Conservation (phyloP, 1,284 basidiomycete genomes). For the Boletellus deceptivus region DNA sequence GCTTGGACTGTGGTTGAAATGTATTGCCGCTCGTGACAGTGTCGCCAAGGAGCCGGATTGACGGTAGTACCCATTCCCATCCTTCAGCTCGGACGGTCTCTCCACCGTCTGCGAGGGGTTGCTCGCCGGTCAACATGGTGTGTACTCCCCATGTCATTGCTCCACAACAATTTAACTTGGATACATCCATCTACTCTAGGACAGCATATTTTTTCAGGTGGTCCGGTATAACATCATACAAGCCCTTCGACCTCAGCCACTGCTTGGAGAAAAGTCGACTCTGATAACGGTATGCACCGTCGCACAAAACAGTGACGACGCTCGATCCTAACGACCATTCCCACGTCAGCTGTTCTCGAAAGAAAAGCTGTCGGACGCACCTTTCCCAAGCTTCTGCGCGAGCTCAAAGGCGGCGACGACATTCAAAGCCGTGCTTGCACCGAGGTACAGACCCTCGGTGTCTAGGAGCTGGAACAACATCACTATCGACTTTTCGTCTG, state of each 20-base stretch:
- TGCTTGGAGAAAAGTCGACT: slow-evolving; percentile 92
- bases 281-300: slow-evolving; percentile 97
- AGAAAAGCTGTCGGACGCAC: slow-evolving; percentile 38
- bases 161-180: too few species aligned
- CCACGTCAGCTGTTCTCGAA: background rate
- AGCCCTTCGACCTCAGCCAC: slow-evolving; percentile 86
- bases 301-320: slow-evolving; percentile 89
- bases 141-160: too few species aligned
- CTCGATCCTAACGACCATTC: slow-evolving; percentile 60
- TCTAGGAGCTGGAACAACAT: slow-evolving; percentile 96
- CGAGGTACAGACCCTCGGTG: slow-evolving; percentile 92
- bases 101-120: too few species aligned
- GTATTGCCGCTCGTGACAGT: too few species aligned
- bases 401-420: slow-evolving; percentile 92
- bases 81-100: too few species aligned
- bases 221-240: slow-evolving; percentile 80
- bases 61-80: too few species aligned
- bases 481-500: slow-evolving; percentile 87
- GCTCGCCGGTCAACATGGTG: too few species aligned
- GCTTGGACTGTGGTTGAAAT: too few species aligned
- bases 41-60: too few species aligned
- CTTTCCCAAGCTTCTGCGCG: slow-evolving; percentile 81
- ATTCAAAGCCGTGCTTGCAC: slow-evolving; percentile 95
- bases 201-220: slow-evolving; percentile 90
- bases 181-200: slow-evolving; percentile 51